Conservation (phyloP, 805 yeast species). For the Myxozyma mucilagina region DNA sequence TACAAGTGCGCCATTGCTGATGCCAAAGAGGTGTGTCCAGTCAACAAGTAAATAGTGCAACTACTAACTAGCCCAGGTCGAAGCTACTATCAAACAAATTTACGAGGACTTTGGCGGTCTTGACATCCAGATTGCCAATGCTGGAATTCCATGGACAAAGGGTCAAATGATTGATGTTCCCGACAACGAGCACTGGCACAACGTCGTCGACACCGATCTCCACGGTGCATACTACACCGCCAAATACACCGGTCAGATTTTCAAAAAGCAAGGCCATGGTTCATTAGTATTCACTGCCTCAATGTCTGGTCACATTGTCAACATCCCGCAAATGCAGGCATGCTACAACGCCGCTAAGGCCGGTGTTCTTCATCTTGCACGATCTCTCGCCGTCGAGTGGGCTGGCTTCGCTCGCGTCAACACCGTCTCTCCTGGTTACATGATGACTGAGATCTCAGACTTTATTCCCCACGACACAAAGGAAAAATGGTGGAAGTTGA, state of each 20-base stretch:
- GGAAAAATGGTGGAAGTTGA: conserved; percentile 44
- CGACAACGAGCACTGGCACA: conserved; percentile 62
- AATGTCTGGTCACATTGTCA: conserved; percentile 85
- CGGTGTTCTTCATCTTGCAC: conserved; percentile 71
- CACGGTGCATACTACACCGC: conserved; percentile 79
- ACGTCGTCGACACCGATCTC: conserved; percentile 71
- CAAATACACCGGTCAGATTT: conserved; percentile 69
- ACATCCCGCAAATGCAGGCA: conserved; percentile 84
- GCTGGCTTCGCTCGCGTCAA: conserved; percentile 85
- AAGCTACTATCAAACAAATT: conserved; percentile 51
- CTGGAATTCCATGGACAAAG: conserved; percentile 80
- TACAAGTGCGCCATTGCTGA: conserved; percentile 61
- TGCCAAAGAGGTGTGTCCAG: conserved; percentile 39
- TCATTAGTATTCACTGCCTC: conserved; percentile 83
- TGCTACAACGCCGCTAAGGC: conserved; percentile 87
- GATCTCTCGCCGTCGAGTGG: conserved; percentile 85
- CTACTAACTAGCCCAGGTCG: conserved; percentile 42
- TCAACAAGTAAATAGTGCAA: no score
- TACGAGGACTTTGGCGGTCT: conserved; percentile 72
- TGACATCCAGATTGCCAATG: conserved; percentile 85
- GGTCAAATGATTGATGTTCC: conserved; percentile 55
- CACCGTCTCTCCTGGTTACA: conserved; percentile 84
- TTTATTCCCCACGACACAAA: conserved; percentile 35
- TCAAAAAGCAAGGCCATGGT: conserved; percentile 72
- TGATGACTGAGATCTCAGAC: conserved; percentile 60